These are phyloP conservation scores for Ascochyta viciae-villosae DNA, from an alignment of 2,329 filamentous ascomycete genomes.

Conservation along the genomic window DNA sequence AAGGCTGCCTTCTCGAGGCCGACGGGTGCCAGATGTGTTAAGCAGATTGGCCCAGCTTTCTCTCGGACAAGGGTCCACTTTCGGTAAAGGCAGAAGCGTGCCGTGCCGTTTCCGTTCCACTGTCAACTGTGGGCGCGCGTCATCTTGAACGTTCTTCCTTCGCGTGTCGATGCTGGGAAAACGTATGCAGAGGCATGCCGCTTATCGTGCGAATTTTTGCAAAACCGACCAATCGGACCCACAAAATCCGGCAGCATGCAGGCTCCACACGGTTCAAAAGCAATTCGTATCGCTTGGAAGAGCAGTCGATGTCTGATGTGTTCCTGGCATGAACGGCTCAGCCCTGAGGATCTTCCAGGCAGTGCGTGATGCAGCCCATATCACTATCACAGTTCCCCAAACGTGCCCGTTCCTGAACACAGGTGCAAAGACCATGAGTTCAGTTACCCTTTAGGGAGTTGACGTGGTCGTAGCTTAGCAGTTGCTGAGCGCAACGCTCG, in stretches of 20 bases:
- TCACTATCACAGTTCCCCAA: constrained; percentile 35
- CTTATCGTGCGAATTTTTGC: constrained; percentile 17
- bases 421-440: constrained; percentile 39
- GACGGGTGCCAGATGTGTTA: constrained; percentile 39
- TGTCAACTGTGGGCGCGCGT: constrained; percentile 27
- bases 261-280: constrained; percentile 9
- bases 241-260: constrained; percentile 16
- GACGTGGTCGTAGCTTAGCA: constrained; percentile 15
- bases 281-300: constrained; percentile 17
- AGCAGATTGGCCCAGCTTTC: constrained; percentile 34
- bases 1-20: constrained; percentile 37
- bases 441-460: constrained; percentile 20
- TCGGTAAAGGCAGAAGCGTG: constrained; percentile 35
- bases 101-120: constrained; percentile 44
- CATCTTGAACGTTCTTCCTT: constrained; percentile 32
- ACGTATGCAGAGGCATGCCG: constrained; percentile 24
- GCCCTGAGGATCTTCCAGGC: constrained; percentile 36
- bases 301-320: constrained; percentile 25
- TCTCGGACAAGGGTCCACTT: constrained; percentile 30
- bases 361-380: constrained; percentile 34
- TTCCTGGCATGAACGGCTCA: constrained; percentile 37
- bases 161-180: constrained; percentile 25
- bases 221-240: constrained; percentile 21
- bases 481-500: constrained; percentile 22
- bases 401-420: constrained; percentile 31